A percentile compares a stretch with the other conserved stretches of the same genome.
Evolutionary conservation across 306 rosid genomes (phyloP).

Genomic region (Abrus pulchellus): DNA sequence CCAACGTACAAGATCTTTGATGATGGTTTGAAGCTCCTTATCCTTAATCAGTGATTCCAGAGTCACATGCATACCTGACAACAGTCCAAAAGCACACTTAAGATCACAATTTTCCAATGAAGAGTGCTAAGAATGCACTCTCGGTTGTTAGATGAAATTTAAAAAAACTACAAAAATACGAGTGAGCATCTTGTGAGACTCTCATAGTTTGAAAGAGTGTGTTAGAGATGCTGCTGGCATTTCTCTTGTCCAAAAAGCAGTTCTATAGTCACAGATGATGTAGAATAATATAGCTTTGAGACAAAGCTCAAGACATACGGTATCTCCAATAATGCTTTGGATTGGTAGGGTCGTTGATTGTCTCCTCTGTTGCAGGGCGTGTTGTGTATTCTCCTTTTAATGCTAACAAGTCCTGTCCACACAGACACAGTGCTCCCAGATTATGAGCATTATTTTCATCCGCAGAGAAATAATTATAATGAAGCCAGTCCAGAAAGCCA

Average conservation of each 20-base stretch:
- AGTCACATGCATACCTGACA: slow-evolving; percentile 85
- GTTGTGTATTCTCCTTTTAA: slow-evolving; percentile 82
- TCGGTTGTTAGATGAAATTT: too few relatives aligned
- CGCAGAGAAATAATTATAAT: slow-evolving; percentile 10
- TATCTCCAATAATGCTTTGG: slow-evolving; percentile 99
- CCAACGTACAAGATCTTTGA: slow-evolving; percentile 70
- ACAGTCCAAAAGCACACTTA: slow-evolving; percentile 29
- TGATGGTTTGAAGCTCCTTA: slow-evolving; percentile 61
- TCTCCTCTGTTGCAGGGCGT: slow-evolving; percentile 91
- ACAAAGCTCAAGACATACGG: slow-evolving; percentile 63
- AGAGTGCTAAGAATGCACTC: not conserved
- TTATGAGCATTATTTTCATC: slow-evolving; percentile 36
- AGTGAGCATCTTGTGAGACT: too few relatives aligned
- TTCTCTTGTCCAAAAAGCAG: not conserved
- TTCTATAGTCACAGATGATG: not conserved
- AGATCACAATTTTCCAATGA: slow-evolving; percentile 1
- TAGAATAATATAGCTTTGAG: not conserved
- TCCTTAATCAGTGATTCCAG: slow-evolving; percentile 84
- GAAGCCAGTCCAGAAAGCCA: not conserved
- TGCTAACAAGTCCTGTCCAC: slow-evolving; percentile 81
- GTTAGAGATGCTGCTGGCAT: too few relatives aligned
- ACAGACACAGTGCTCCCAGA: slow-evolving; percentile 43
- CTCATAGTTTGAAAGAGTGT: too few relatives aligned
- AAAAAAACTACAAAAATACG: too few relatives aligned
- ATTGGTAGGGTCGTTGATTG: slow-evolving; percentile 95